Conservation (phyloP, 2,329 filamentous ascomycete species). For the Paracorniculantispora psalliotae region DNA sequence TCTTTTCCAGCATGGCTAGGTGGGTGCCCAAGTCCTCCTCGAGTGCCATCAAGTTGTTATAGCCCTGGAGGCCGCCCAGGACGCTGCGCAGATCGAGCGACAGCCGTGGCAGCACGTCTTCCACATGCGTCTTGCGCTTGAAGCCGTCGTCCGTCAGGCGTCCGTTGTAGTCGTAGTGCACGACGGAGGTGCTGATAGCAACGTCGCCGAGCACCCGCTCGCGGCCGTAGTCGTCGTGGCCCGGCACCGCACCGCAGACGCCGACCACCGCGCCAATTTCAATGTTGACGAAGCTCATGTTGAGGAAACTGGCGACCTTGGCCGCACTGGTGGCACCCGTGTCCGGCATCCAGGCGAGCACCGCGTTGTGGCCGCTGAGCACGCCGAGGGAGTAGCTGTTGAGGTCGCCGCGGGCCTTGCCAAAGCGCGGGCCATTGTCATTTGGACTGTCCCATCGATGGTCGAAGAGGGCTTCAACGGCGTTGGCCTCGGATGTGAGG, state of each 20-base stretch:
- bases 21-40: too few species aligned
- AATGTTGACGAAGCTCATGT: conserved; percentile 19
- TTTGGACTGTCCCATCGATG: conserved; percentile 14
- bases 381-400: conserved; percentile 25
- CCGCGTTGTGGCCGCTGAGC: conserved; percentile 19
- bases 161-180: too few species aligned
- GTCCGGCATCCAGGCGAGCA: conserved; percentile 21
- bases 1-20: too few species aligned
- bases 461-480: conserved; percentile 19
- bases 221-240: background rate
- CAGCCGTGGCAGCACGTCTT: too few species aligned
- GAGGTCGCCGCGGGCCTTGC: conserved; percentile 22
- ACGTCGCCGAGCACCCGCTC: conserved; percentile 23
- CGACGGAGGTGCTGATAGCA: conserved; percentile 22
- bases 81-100: too few species aligned
- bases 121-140: too few species aligned
- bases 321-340: conserved; percentile 17
- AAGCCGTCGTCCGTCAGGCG: too few species aligned
- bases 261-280: conserved; percentile 19
- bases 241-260: conserved; percentile 20
- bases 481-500: conserved; percentile 18
- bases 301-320: conserved; percentile 5
- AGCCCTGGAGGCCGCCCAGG: too few species aligned
- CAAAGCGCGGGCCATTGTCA: conserved; percentile 16
- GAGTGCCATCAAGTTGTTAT: too few species aligned